Evolutionary conservation across 495 filamentous ascomycete species (phyloP).

Genomic region (Rusavskia elegans): DNA sequence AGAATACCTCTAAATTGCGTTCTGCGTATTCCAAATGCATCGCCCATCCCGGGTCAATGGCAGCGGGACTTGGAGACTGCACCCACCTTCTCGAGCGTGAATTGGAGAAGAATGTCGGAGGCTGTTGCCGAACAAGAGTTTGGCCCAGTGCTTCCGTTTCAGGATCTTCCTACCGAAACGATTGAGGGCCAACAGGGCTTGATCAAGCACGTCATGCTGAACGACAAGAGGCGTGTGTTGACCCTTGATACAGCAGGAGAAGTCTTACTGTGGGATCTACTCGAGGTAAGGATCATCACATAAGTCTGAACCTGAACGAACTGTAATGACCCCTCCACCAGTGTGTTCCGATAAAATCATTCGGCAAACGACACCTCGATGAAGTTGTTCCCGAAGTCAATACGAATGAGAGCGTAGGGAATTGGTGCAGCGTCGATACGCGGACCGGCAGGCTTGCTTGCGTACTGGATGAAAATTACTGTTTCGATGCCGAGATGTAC

Average conservation of each 20-base stretch:
- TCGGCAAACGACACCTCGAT: constrained; percentile 85
- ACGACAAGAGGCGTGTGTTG: constrained; percentile 75
- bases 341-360: constrained; percentile 73
- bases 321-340: constrained; percentile 17
- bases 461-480: constrained; percentile 84
- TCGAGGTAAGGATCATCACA: constrained; percentile 38
- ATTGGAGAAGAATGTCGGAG: constrained; percentile 44
- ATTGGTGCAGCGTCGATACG: constrained; percentile 92
- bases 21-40: constrained; percentile 68
- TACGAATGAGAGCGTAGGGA: constrained; percentile 71
- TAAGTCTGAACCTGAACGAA: constrained; percentile 4
- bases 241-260: constrained; percentile 92
- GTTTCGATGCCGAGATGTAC: constrained; percentile 96
- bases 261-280: constrained; percentile 89
- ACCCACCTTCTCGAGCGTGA: constrained; percentile 29
- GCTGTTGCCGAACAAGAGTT: constrained; percentile 41
- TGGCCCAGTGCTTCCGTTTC: constrained; percentile 44
- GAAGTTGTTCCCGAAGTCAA: constrained; percentile 82
- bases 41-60: constrained; percentile 43
- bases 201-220: constrained; percentile 83
- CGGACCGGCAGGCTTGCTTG: constrained; percentile 82
- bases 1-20: constrained; percentile 64
- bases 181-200: constrained; percentile 92
- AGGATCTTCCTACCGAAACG: constrained; percentile 64
- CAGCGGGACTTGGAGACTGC: constrained; percentile 32